Percentiles rank a stretch among this genome's conserved stretches.
phyloP scores from a whole-genome alignment of 2,329 filamentous ascomycete species.

The Microdochium trichocladiopsis region DNA sequence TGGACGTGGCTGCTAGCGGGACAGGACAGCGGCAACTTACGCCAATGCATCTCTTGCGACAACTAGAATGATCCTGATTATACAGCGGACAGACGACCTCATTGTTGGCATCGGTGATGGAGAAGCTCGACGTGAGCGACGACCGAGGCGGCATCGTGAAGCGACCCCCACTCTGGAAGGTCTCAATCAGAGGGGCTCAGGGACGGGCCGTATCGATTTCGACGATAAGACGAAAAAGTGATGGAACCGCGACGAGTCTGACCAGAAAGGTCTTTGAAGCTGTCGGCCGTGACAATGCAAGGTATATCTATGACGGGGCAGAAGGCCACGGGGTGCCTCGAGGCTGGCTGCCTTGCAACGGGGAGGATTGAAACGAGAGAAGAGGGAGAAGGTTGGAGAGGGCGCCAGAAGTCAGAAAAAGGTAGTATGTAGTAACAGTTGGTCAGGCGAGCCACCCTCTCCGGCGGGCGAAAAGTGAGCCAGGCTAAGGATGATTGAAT shows the following conservation, averaged over 20 bases:
- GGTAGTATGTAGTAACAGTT: background rate
- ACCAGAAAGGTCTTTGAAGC: background rate
- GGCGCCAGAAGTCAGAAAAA: background rate
- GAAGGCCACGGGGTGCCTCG: too few species aligned
- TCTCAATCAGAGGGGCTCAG: background rate
- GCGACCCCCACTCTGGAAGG: conserved; percentile 17
- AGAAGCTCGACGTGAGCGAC: conserved; percentile 83
- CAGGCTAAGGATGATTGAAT: background rate
- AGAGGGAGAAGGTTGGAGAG: background rate
- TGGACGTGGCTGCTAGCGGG: conserved; percentile 7
- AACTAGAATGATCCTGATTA: conserved; percentile 94
- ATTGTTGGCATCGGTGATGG: conserved; percentile 84
- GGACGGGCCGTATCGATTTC: conserved; percentile 10
- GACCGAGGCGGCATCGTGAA: conserved; percentile 82
- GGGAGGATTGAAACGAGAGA: background rate
- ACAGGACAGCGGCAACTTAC: conserved; percentile 55
- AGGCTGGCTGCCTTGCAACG: background rate
- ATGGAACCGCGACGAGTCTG: conserved; percentile 2
- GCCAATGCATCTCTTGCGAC: conserved; percentile 94
- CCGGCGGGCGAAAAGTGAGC: background rate
- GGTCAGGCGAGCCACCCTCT: background rate
- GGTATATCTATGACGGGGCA: background rate
- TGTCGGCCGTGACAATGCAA: background rate
- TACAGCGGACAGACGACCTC: conserved; percentile 94
- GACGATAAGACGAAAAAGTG: conserved; percentile 15